These are phyloP conservation scores for Cutaneotrichosporon sp. DNA, from an alignment of 1,284 basidiomycete genomes.

Conservation along the genomic window DNA sequence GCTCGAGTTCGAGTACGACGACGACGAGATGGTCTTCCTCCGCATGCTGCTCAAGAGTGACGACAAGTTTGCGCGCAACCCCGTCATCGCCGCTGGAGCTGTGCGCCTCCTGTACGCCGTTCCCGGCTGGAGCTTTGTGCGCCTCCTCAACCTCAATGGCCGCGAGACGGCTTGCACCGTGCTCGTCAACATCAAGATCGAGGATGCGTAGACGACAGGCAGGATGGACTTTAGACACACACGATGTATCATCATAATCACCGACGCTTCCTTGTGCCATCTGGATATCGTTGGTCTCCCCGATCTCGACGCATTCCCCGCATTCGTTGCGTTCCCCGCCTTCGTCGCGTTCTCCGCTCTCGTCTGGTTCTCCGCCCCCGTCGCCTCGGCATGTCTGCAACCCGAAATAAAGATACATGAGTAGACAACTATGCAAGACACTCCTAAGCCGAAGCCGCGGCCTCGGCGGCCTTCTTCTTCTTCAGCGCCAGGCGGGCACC, in stretches of 20 bases:
- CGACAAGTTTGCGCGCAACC: conserved; percentile 21
- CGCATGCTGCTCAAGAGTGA: conserved; percentile 26
- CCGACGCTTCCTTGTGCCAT: no score
- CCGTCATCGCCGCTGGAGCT: conserved; percentile 11
- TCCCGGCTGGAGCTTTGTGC: conserved; percentile 21
- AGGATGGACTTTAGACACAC: no score
- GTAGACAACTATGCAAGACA: no score
- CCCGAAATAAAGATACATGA: no score
- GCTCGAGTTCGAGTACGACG: conserved; percentile 70
- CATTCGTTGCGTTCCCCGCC: no score
- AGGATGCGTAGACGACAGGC: conserved; percentile 7
- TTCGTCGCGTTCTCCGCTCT: no score
- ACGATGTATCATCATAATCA: no score
- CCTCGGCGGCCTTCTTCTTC: conserved; percentile 18
- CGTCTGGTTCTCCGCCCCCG: no score
- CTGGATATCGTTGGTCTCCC: no score
- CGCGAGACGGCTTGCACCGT: conserved; percentile 17
- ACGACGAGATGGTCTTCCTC: conserved; percentile 23
- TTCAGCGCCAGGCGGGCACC: conserved; percentile 55
- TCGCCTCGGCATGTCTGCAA: no score
- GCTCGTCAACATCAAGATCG: conserved; percentile 17
- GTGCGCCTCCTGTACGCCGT: conserved; percentile 21
- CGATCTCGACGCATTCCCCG: no score
- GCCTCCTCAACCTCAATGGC: conserved; percentile 18
- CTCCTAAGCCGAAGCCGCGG: not conserved